phyloP scores from a whole-genome alignment of 2,329 filamentous ascomycete species.

The Fusarium torulosum region DNA sequence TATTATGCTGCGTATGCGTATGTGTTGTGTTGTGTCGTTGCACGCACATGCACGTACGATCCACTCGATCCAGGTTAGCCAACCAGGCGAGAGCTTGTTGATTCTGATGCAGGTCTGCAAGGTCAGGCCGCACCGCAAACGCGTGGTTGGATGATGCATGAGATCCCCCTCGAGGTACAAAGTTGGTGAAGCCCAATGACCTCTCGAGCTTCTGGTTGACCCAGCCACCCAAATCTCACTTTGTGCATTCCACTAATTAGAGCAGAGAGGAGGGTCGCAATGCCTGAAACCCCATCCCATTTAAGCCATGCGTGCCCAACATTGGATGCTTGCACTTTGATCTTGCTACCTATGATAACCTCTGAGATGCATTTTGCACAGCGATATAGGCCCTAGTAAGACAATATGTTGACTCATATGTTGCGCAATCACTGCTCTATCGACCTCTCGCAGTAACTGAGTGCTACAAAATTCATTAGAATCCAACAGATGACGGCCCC shows the following conservation, averaged over 20 bases:
- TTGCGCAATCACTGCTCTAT: neutral
- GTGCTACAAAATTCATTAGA: neutral
- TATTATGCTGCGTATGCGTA: no score
- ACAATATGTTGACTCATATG: conserved; percentile 14
- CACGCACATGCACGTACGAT: conserved; percentile 34
- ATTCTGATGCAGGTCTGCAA: conserved; percentile 38
- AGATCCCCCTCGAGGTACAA: conserved; percentile 38
- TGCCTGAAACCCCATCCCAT: conserved; percentile 30
- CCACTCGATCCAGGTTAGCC: conserved; percentile 36
- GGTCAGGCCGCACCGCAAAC: conserved; percentile 36
- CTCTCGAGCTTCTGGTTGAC: conserved; percentile 15
- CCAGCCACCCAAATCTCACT: conserved; percentile 41
- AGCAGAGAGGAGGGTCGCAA: conserved; percentile 25
- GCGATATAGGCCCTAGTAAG: neutral
- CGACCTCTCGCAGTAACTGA: neutral
- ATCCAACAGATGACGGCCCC: conserved; percentile 11
- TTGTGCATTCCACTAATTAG: conserved; percentile 42
- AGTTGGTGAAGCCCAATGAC: conserved; percentile 30
- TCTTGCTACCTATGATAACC: conserved; percentile 5
- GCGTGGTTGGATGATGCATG: conserved; percentile 32
- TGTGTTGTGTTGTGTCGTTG: conserved; percentile 16
- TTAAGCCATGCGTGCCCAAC: conserved; percentile 21
- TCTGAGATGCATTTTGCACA: neutral
- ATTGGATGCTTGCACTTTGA: conserved; percentile 22
- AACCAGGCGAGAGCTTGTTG: conserved; percentile 34